These are phyloP conservation scores for Helenozyma baotianmanensis DNA, from an alignment of 805 yeast genomes.

Conservation along the genomic window DNA sequence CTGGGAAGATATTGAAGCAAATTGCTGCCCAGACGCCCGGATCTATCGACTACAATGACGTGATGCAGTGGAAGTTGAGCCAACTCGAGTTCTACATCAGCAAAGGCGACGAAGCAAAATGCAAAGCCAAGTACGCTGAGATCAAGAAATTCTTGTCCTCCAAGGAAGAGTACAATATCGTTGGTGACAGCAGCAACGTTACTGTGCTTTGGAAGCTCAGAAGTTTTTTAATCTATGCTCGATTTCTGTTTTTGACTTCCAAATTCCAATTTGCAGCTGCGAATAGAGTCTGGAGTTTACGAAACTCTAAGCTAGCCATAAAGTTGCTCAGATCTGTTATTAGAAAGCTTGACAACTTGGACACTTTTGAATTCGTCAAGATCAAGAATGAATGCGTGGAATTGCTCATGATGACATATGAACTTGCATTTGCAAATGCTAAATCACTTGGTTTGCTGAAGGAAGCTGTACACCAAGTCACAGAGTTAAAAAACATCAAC, in stretches of 20 bases:
- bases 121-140: conserved; percentile 20
- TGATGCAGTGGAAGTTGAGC: conserved; percentile 23
- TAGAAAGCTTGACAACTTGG: conserved; percentile 39
- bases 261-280: conserved; percentile 15
- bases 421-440: conserved; percentile 33
- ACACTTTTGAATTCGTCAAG: conserved; percentile 16
- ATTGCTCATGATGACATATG: conserved; percentile 35
- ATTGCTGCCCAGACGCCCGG: not conserved
- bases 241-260: conserved; percentile 31
- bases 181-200: conserved; percentile 5
- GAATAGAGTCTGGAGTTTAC: conserved; percentile 26
- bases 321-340: conserved; percentile 51
- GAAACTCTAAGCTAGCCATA: conserved; percentile 44
- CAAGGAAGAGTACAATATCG: conserved; percentile 26
- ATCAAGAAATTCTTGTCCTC: conserved; percentile 20
- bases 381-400: conserved; percentile 35
- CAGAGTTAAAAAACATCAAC: conserved; percentile 44
- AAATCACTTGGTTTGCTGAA: conserved; percentile 51
- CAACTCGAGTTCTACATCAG: conserved; percentile 27
- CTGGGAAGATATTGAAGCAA: conserved; percentile 8
- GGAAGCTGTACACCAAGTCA: conserved; percentile 52
- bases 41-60: conserved; percentile 8
- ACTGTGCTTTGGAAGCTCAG: conserved; percentile 18
- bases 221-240: conserved; percentile 28
- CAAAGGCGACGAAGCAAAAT: conserved; percentile 15